phyloP scores from a whole-genome alignment of 441 rosid genomes.

The Aquilaria agallochum region DNA sequence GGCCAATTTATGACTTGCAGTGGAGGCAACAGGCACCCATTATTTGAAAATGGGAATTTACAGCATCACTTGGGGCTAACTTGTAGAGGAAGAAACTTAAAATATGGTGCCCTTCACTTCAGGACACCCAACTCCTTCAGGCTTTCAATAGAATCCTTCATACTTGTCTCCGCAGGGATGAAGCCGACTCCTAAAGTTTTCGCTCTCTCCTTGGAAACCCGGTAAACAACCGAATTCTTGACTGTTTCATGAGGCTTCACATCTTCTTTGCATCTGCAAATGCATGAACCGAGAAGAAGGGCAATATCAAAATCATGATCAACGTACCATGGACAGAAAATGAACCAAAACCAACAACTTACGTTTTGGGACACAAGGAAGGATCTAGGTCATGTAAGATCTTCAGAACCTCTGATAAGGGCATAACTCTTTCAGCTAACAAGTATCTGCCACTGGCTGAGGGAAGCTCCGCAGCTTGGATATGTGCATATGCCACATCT shows the following conservation, averaged over 20 bases:
- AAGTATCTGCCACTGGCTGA: constrained; percentile 20
- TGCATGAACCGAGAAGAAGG: background rate
- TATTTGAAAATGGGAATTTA: no score
- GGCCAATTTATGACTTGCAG: no score
- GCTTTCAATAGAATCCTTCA: constrained; percentile 28
- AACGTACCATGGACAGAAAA: no score
- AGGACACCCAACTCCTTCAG: background rate
- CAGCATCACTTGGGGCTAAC: no score
- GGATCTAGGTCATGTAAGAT: constrained; percentile 14
- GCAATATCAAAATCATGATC: no score
- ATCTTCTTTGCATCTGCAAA: background rate
- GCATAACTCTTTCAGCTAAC: constrained; percentile 6
- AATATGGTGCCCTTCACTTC: no score
- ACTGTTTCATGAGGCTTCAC: background rate
- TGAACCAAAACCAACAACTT: background rate
- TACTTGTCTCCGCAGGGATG: constrained; percentile 25
- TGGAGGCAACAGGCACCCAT: no score
- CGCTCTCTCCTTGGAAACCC: constrained; percentile 17
- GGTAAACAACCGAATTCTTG: background rate
- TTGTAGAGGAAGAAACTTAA: no score
- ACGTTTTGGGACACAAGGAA: constrained; percentile 10
- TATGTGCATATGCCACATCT: constrained; percentile 23
- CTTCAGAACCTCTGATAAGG: constrained; percentile 1
- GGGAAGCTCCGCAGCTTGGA: constrained; percentile 20
- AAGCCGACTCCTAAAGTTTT: constrained; percentile 26